Evolutionary conservation across 2,329 filamentous ascomycete species (phyloP).

Genomic region (Neodidymelliopsis sp.): DNA sequence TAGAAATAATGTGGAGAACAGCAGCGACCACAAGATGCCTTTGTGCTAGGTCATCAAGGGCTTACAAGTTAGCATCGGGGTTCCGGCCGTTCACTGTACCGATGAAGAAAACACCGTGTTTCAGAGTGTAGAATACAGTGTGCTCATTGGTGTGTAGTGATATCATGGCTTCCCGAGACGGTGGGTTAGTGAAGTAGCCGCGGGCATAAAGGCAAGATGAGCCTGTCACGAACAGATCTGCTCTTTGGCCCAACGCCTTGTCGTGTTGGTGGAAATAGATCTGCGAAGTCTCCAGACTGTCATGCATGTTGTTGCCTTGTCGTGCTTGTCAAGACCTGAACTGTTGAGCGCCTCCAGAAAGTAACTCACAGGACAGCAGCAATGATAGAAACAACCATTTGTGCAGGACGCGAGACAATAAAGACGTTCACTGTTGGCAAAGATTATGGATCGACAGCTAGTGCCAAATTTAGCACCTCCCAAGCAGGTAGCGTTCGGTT

Average conservation of each 20-base stretch:
- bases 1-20: slow-evolving; percentile 1
- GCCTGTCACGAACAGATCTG: slow-evolving; percentile 1
- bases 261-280: neutral
- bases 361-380: neutral
- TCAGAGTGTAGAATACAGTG: slow-evolving; percentile 1
- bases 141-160: slow-evolving; percentile 8
- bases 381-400: too few relatives aligned
- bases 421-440: slow-evolving; percentile 5
- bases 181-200: slow-evolving; percentile 7
- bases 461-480: slow-evolving; percentile 21
- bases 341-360: neutral
- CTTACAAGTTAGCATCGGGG: slow-evolving; percentile 1
- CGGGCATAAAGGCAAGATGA: neutral
- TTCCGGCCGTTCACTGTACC: slow-evolving; percentile 1
- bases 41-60: neutral
- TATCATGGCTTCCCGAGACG: slow-evolving; percentile 9
- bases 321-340: too few relatives aligned
- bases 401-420: too few relatives aligned
- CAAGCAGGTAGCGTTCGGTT: slow-evolving; percentile 12
- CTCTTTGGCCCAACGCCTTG: neutral
- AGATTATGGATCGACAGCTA: slow-evolving; percentile 3
- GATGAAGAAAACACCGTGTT: slow-evolving; percentile 12
- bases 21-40: neutral
- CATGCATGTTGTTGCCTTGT: slow-evolving; percentile 1
- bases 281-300: neutral